Conservation (phyloP, 176 grass and related monocot species). For the Alopecurus myosuroides region DNA sequence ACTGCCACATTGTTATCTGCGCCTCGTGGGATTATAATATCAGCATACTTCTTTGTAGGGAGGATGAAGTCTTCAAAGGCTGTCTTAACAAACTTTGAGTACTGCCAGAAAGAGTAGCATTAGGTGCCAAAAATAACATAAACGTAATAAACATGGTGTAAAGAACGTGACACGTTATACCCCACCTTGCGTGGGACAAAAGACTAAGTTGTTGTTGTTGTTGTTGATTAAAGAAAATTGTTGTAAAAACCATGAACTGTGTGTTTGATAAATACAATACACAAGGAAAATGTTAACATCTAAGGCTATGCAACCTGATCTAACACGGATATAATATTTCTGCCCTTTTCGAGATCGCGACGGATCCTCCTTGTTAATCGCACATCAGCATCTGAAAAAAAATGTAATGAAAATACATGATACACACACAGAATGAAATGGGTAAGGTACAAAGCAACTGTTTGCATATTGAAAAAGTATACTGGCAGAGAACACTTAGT, state of each 20-base stretch:
- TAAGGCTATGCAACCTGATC: slow-evolving; percentile 70
- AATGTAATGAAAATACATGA: slow-evolving; percentile 17
- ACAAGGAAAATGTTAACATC: background rate
- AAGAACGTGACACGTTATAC: background rate
- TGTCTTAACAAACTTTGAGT: slow-evolving; percentile 96
- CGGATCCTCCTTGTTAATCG: slow-evolving; percentile 8
- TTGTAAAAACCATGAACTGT: background rate
- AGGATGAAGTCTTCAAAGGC: slow-evolving; percentile 99
- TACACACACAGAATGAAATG: background rate
- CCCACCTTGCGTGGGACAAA: too few relatives aligned
- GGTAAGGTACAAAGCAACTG: slow-evolving; percentile 1
- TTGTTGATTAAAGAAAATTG: background rate
- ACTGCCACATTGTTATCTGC: slow-evolving; percentile 68
- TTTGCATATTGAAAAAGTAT: background rate
- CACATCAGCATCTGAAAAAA: slow-evolving; percentile 45
- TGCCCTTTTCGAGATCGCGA: slow-evolving; percentile 80
- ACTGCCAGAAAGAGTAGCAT: slow-evolving; percentile 42
- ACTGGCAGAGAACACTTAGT: background rate
- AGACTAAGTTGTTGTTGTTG: too few relatives aligned
- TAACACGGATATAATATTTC: slow-evolving; percentile 87
- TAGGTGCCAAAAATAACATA: slow-evolving; percentile 11
- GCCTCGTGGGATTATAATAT: slow-evolving; percentile 81
- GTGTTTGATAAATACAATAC: background rate
- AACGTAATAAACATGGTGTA: background rate
- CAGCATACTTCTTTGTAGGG: slow-evolving; percentile 86